Evolutionary conservation across 257 asterid genomes (phyloP).

Genomic region (Anisodus tanguticus): DNA sequence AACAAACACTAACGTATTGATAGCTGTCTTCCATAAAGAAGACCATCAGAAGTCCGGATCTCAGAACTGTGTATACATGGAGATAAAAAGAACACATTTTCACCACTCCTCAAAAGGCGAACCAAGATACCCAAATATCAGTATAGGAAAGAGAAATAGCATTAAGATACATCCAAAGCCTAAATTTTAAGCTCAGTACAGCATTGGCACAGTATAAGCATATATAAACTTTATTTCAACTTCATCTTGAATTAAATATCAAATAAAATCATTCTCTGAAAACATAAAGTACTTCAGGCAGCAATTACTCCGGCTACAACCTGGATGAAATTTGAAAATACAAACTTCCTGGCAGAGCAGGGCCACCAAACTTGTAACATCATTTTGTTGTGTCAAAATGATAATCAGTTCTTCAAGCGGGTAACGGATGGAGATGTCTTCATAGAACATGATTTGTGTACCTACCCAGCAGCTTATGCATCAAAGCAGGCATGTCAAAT

Average conservation of each 20-base stretch:
- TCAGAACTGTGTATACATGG: not conserved
- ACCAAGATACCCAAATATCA: not conserved
- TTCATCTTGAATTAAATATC: slow-evolving; percentile 5
- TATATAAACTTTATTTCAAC: not conserved
- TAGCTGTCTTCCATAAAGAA: not conserved
- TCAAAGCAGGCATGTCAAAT: slow-evolving; percentile 14
- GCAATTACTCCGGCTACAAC: slow-evolving; percentile 22
- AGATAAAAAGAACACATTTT: slow-evolving; percentile 19
- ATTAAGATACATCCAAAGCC: not conserved
- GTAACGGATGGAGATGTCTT: not conserved
- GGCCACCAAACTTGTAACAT: not conserved
- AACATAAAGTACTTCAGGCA: slow-evolving; percentile 16
- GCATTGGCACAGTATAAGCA: not conserved
- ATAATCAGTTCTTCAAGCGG: not conserved
- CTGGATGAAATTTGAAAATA: slow-evolving; percentile 18
- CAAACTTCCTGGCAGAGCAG: not conserved
- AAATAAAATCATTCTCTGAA: not conserved
- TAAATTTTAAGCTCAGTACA: not conserved
- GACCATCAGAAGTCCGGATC: not conserved
- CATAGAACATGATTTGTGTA: not conserved
- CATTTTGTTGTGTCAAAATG: slow-evolving; percentile 1
- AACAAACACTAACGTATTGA: not conserved
- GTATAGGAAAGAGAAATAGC: not conserved
- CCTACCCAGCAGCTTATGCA: slow-evolving; percentile 21
- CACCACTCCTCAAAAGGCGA: not conserved